These are phyloP conservation scores for Ceratocystis colombiana DNA, from an alignment of 2,329 filamentous ascomycete species.

Conservation along the genomic window DNA sequence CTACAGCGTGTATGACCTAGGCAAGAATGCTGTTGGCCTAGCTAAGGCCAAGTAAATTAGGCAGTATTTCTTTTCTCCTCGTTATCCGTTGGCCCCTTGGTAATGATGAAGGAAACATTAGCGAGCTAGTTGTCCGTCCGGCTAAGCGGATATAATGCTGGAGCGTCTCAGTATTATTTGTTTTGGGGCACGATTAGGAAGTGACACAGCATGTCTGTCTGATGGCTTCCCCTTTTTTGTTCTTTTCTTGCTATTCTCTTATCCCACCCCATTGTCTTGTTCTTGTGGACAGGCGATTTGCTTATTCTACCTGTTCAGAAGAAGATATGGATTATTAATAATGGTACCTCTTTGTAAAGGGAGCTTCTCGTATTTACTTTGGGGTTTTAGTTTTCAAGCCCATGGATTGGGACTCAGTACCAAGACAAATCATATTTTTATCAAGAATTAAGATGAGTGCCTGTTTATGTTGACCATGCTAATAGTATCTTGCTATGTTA, in stretches of 20 bases:
- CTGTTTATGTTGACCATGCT: not conserved
- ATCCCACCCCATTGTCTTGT: not conserved
- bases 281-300: not conserved
- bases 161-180: not conserved
- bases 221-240: too few relatives aligned
- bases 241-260: not conserved
- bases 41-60: slow-evolving; percentile 60
- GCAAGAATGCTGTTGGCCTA: slow-evolving; percentile 77
- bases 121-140: not conserved
- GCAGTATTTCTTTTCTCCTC: not conserved
- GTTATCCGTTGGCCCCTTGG: not conserved
- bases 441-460: not conserved
- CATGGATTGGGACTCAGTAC: slow-evolving; percentile 21
- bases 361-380: not conserved
- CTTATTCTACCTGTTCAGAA: too few relatives aligned
- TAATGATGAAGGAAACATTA: not conserved
- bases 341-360: not conserved
- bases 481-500: too few relatives aligned
- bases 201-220: not conserved
- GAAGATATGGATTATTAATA: slow-evolving; percentile 6
- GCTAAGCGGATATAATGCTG: not conserved
- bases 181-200: not conserved
- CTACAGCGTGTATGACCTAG: slow-evolving; percentile 95
- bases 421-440: slow-evolving; percentile 15
- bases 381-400: slow-evolving; percentile 9